Evolutionary conservation across 345 rosid species (phyloP).

Genomic region (Kernera saxatilis): DNA sequence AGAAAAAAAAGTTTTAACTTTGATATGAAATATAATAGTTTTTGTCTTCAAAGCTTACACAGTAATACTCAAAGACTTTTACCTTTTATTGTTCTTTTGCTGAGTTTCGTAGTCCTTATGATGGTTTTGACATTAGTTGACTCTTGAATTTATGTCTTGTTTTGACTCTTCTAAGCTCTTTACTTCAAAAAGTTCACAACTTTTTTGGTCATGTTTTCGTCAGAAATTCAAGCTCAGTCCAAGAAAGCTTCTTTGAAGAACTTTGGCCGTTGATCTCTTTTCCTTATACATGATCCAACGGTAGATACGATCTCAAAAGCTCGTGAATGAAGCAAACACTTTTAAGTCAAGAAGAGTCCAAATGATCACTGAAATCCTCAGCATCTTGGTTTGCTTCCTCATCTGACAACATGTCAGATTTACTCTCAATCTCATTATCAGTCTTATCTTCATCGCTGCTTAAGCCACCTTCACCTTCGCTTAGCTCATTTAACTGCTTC

Average conservation of each 20-base stretch:
- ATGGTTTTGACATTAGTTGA: neutral
- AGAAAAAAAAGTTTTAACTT: neutral
- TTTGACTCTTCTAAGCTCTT: neutral
- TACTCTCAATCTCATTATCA: neutral
- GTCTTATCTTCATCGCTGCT: constrained; percentile 14
- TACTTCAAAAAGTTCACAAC: neutral
- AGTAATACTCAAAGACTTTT: constrained; percentile 1
- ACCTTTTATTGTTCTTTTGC: neutral
- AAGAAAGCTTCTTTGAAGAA: constrained; percentile 1
- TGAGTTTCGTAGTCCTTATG: neutral
- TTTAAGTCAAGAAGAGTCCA: constrained; percentile 16
- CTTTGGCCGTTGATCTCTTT: neutral
- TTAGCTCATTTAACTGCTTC: constrained; percentile 37
- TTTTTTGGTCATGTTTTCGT: neutral
- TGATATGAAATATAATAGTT: constrained; percentile 12
- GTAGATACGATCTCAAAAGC: neutral
- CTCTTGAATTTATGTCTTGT: neutral
- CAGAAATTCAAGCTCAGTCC: neutral
- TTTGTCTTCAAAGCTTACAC: constrained; percentile 3
- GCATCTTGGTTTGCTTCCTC: neutral
- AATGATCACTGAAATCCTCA: constrained; percentile 16
- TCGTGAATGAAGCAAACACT: neutral
- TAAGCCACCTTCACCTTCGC: constrained; percentile 17
- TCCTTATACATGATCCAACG: neutral
- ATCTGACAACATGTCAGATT: constrained; percentile 8